Percentiles rank a stretch among this genome's conserved stretches.
These are phyloP conservation scores for Xylaria sp. DNA, from an alignment of 2,329 filamentous ascomycete genomes.

Conservation along the genomic window DNA sequence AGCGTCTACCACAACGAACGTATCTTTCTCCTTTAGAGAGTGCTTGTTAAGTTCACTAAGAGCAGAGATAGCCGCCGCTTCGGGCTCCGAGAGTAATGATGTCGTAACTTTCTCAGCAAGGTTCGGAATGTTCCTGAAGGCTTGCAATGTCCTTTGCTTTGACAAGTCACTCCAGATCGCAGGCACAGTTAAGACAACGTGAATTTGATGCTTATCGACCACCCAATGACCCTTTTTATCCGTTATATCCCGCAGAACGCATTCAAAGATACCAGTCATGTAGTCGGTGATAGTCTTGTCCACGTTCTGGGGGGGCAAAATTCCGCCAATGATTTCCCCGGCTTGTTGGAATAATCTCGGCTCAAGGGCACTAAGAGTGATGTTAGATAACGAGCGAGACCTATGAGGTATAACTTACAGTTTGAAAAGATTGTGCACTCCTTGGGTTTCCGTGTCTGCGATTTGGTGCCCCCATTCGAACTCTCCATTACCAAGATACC, in stretches of 20 bases:
- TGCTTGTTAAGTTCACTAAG: conserved; percentile 44
- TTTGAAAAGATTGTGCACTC: conserved; percentile 19
- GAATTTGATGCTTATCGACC: conserved; percentile 45
- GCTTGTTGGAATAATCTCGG: conserved; percentile 5
- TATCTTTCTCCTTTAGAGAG: conserved; percentile 51
- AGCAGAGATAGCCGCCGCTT: conserved; percentile 39
- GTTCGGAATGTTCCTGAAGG: conserved; percentile 47
- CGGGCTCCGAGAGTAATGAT: conserved; percentile 56
- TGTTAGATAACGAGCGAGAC: background rate
- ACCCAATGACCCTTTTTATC: background rate
- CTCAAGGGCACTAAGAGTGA: conserved; percentile 19
- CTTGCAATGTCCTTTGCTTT: conserved; percentile 55
- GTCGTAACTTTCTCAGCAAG: conserved; percentile 45
- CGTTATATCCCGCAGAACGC: conserved; percentile 45
- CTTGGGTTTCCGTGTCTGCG: conserved; percentile 41
- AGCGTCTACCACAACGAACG: conserved; percentile 59
- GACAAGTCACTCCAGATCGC: conserved; percentile 64
- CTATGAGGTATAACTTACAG: conserved; percentile 4
- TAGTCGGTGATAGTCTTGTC: conserved; percentile 54
- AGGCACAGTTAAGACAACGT: conserved; percentile 63
- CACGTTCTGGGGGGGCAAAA: conserved; percentile 41
- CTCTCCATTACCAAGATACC: conserved; percentile 45
- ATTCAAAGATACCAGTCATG: conserved; percentile 53
- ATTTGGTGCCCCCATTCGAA: conserved; percentile 59
- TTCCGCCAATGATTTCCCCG: background rate